phyloP scores from a whole-genome alignment of 768 basidiomycete species.

The Pulveroboletus frians region DNA sequence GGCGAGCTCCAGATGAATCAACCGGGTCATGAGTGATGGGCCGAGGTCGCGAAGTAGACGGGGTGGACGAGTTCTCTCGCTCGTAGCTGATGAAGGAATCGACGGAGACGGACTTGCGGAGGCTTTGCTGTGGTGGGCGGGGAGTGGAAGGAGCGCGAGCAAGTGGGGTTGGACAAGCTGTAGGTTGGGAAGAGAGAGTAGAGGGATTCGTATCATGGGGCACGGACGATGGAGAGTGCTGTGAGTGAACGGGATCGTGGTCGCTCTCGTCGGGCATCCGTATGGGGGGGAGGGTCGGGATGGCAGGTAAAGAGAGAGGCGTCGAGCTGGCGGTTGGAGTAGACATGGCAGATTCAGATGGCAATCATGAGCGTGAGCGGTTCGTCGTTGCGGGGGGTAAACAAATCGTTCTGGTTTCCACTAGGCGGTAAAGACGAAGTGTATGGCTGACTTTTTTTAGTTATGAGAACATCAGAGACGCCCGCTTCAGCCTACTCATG shows the following conservation, averaged over 20 bases:
- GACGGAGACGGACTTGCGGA: slow-evolving; percentile 73
- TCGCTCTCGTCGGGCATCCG: slow-evolving; percentile 35
- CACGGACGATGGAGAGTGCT: slow-evolving; percentile 30
- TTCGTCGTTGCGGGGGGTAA: slow-evolving; percentile 2
- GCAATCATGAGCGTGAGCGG: slow-evolving; percentile 12
- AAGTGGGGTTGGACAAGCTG: slow-evolving; percentile 1
- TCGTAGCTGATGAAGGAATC: slow-evolving; percentile 62
- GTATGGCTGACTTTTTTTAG: slow-evolving; percentile 7
- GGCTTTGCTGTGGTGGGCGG: slow-evolving; percentile 27
- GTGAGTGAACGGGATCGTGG: slow-evolving; percentile 19
- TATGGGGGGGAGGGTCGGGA: slow-evolving; percentile 43
- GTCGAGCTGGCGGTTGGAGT: slow-evolving; percentile 12
- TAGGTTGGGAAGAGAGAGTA: slow-evolving; percentile 36
- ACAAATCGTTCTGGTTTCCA: neutral
- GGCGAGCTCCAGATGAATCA: slow-evolving; percentile 31
- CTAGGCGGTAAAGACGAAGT: slow-evolving; percentile 7
- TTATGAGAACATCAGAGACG: slow-evolving; percentile 22
- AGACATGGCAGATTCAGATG: slow-evolving; percentile 21
- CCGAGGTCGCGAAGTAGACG: slow-evolving; percentile 35
- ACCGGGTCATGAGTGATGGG: slow-evolving; percentile 33
- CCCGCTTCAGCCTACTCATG: slow-evolving; percentile 9
- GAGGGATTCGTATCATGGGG: slow-evolving; percentile 41
- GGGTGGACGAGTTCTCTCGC: slow-evolving; percentile 31
- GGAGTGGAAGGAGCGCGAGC: slow-evolving; percentile 17
- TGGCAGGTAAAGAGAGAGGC: slow-evolving; percentile 29